Conservation (phyloP, 495 filamentous ascomycete species). For the Penicillium psychrofluorescens region DNA sequence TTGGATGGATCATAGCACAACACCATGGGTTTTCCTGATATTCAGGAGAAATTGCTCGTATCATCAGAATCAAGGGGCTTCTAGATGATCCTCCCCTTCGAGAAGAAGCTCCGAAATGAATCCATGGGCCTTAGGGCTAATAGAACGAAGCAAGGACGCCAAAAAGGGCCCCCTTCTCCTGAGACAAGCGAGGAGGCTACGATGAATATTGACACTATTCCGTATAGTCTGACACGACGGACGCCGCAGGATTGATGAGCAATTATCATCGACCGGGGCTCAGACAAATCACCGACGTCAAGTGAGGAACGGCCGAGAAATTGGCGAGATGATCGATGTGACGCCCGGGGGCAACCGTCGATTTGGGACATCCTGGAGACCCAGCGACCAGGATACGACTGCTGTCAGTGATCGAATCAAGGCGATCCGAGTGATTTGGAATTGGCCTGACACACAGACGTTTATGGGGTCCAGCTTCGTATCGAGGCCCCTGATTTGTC, state of each 20-base stretch:
- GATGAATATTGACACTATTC: background rate
- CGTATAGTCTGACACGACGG: too few species aligned
- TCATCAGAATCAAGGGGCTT: constrained; percentile 13
- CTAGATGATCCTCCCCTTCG: constrained; percentile 5
- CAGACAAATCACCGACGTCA: background rate
- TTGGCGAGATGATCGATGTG: constrained; percentile 19
- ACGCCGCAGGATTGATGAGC: background rate
- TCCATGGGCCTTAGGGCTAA: constrained; percentile 8
- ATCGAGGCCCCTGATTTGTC: too few species aligned
- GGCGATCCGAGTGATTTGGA: constrained; percentile 14
- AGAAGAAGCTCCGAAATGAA: background rate
- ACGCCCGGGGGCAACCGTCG: constrained; percentile 22
- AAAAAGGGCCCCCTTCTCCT: background rate
- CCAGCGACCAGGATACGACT: constrained; percentile 29
- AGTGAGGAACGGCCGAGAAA: background rate
- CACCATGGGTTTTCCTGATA: constrained; percentile 5
- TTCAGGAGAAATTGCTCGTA: constrained; percentile 15
- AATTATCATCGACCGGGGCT: background rate
- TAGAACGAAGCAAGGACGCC: constrained; percentile 37
- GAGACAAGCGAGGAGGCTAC: constrained; percentile 24
- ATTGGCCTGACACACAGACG: constrained; percentile 15
- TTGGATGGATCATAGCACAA: constrained; percentile 6
- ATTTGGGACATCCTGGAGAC: constrained; percentile 24
- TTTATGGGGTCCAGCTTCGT: background rate
- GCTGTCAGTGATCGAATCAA: constrained; percentile 29